Evolutionary conservation across 805 yeast genomes (phyloP), one percentile per base, ranked within the genome.

Genomic region (Wickerhamiella azyma): DNA sequence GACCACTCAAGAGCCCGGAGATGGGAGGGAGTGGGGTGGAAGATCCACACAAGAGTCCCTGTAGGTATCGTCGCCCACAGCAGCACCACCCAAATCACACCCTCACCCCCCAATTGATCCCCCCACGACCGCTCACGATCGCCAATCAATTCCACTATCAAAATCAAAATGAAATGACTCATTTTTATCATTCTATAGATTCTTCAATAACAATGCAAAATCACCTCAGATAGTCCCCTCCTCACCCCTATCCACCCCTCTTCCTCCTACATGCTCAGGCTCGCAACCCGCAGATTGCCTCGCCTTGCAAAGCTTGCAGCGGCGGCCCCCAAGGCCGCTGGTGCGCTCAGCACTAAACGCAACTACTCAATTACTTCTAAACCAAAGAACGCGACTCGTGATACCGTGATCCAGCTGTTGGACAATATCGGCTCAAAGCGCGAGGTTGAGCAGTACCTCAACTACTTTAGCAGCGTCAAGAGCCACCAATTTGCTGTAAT

Each of bases 401-500:
- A 96, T 17, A 92, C 98, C 0, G 97, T 92, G 26, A 84, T 92
- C 50, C 98, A 94, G 65, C 71, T 92, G 43, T 71, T 92, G 62
- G 92, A 89, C 70, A 92, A 88, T 65, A 92, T 92, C 54, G 96
- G 97, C 21, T 86, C 96, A 41, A 94, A 92, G 62, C 76, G 97
- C 53, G 99, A 92, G 66, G 98, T 92, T 38, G 98, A 92, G 64
- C 99, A 92, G 65, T 92, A 92, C 65, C 74, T 92, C 59, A 88
- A 86, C 63, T 89, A 89, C 65, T 92, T 92, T 71, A 88, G 97
- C 1, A 85, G 96, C 28, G 97, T 92, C 32, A 61, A 64, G 52
- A 55, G 86, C 55, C 97, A 92, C 62, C 96, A 92, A 59, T 92
- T 92, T 59, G 99, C 99, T 2, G 96, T 92, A 38, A 92, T 92